These are phyloP conservation scores for Globisporangium nunn DNA, from an alignment of 352 stramenopile species.

Conservation along the genomic window DNA sequence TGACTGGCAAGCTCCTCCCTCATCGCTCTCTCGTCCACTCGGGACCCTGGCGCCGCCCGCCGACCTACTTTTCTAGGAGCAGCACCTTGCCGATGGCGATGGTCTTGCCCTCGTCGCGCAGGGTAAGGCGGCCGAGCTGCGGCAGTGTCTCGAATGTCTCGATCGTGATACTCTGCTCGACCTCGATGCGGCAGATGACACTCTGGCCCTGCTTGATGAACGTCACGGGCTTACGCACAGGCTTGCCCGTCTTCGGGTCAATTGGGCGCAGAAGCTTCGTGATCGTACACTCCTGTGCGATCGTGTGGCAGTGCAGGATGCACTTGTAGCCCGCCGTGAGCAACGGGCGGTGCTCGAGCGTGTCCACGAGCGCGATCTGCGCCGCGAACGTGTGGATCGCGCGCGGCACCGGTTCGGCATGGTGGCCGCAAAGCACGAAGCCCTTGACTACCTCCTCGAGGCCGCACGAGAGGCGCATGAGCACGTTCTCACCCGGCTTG, in stretches of 20 bases:
- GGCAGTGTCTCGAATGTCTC: slow-evolving; percentile 94
- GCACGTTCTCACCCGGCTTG: slow-evolving; percentile 97
- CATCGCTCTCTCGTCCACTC: not conserved
- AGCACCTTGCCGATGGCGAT: slow-evolving; percentile 98
- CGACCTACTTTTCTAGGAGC: slow-evolving; percentile 82
- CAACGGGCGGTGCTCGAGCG: slow-evolving; percentile 95
- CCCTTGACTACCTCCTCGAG: slow-evolving; percentile 86
- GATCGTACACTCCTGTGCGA: slow-evolving; percentile 93
- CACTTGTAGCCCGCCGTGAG: slow-evolving; percentile 96
- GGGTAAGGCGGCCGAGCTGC: slow-evolving; percentile 96
- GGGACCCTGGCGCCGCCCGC: no score
- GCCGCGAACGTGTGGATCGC: slow-evolving; percentile 82
- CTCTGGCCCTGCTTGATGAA: slow-evolving; percentile 95
- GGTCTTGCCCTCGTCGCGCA: slow-evolving; percentile 98
- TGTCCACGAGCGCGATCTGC: slow-evolving; percentile 94
- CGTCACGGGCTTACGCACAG: slow-evolving; percentile 88
- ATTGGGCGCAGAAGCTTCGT: slow-evolving; percentile 88
- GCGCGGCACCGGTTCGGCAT: slow-evolving; percentile 40
- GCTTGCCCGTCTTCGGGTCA: slow-evolving; percentile 87
- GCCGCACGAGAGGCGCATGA: slow-evolving; percentile 89
- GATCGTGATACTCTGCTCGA: slow-evolving; percentile 91
- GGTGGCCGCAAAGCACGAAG: slow-evolving; percentile 90
- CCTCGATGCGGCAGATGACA: slow-evolving; percentile 91
- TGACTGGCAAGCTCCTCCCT: no score
- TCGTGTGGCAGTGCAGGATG: slow-evolving; percentile 97